Conservation (phyloP, 2,329 filamentous ascomycete species). For the Pseudocercospora eumusae region DNA sequence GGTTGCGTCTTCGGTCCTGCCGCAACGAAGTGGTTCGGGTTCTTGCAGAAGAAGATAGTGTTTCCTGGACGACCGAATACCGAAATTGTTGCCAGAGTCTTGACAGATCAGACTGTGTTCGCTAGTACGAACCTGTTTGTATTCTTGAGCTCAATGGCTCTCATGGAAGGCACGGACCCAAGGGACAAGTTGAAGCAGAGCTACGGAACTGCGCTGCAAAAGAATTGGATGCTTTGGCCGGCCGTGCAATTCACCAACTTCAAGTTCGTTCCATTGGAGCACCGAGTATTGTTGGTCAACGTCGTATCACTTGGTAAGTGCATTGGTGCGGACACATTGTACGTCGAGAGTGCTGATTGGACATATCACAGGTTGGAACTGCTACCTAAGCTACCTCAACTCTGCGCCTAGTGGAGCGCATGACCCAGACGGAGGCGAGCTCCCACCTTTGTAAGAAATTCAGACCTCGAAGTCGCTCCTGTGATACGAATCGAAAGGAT, state of each 20-base stretch:
- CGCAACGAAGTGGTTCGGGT: conserved; percentile 81
- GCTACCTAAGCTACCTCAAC: conserved; percentile 60
- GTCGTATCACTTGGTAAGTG: conserved; percentile 68
- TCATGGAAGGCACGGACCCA: conserved; percentile 51
- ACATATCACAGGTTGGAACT: conserved; percentile 55
- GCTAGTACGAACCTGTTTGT: conserved; percentile 78
- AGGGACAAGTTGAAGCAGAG: conserved; percentile 70
- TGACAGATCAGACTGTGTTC: conserved; percentile 78
- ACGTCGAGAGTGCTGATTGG: conserved; percentile 20
- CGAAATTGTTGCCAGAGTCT: conserved; percentile 76
- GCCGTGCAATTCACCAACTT: conserved; percentile 84
- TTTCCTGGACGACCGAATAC: conserved; percentile 63
- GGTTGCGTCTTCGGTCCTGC: conserved; percentile 82
- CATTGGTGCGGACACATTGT: background rate
- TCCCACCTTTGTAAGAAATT: conserved; percentile 13
- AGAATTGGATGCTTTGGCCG: conserved; percentile 90
- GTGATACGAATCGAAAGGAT: background rate
- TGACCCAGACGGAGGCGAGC: conserved; percentile 21
- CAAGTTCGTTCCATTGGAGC: conserved; percentile 77
- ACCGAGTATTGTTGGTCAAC: conserved; percentile 84
- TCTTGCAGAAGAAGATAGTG: conserved; percentile 70
- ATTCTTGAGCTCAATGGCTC: conserved; percentile 81
- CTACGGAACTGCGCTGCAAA: conserved; percentile 70
- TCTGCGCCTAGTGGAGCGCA: conserved; percentile 37
- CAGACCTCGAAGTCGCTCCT: background rate